Conservation (phyloP, 306 rosid genomes). For the Vigna unguiculata region DNA sequence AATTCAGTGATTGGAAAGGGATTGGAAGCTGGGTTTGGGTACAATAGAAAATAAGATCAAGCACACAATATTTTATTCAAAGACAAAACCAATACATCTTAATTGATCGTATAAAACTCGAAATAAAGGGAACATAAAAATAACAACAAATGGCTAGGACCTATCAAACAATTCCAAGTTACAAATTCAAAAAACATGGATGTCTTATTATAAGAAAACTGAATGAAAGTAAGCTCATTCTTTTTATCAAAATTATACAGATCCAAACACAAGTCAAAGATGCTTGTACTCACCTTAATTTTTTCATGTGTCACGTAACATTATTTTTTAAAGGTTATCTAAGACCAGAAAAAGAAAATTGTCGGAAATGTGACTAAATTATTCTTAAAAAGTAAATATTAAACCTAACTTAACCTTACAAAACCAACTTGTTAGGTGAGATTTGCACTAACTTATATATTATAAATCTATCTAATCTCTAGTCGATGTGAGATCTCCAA, state of each 20-base stretch:
- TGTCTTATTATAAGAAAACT: background rate
- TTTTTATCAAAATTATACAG: constrained; percentile 16
- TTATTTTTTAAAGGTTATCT: background rate
- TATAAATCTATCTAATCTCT: too few species aligned
- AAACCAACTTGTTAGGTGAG: too few species aligned
- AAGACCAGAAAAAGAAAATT: background rate
- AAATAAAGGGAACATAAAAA: constrained; percentile 6
- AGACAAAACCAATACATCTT: background rate
- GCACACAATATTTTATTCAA: background rate
- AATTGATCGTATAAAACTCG: background rate
- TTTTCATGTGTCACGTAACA: background rate
- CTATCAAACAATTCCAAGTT: background rate
- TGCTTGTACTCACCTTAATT: background rate
- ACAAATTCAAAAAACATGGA: background rate
- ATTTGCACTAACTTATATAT: too few species aligned
- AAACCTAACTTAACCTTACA: too few species aligned
- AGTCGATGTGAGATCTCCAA: too few species aligned
- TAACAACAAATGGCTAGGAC: background rate
- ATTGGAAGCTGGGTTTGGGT: constrained; percentile 1
- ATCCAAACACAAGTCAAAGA: background rate
- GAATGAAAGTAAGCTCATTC: constrained; percentile 6
- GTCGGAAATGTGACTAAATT: background rate
- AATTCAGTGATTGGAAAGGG: constrained; percentile 27
- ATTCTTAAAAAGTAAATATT: too few species aligned
- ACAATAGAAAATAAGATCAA: background rate